Percentiles rank a stretch among this genome's conserved stretches.
Conservation (phyloP, 352 stramenopile species). For the Pythium guiyangense region DNA sequence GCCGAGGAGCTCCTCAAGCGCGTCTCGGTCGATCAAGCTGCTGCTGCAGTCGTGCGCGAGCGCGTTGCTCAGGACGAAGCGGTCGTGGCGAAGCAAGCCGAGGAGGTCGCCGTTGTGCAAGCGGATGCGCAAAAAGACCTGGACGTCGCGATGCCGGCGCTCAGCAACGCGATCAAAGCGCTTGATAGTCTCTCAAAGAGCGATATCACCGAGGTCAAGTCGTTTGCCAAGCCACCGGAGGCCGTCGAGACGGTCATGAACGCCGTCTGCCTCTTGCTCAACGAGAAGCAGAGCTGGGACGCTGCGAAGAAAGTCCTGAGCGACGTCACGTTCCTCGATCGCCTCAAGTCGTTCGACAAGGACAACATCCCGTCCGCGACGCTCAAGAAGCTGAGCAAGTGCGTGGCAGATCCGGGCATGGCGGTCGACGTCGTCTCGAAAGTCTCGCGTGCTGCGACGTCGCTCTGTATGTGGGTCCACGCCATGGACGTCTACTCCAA, state of each 20-base stretch:
- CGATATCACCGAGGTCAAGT: constrained; percentile 94
- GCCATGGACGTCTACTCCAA: constrained; percentile 95
- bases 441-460: constrained; percentile 89
- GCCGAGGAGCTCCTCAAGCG: constrained; percentile 90
- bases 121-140: constrained; percentile 92
- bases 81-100: constrained; percentile 87
- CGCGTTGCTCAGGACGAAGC: constrained; percentile 90
- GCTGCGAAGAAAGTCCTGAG: constrained; percentile 89
- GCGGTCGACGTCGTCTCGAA: constrained; percentile 89
- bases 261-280: constrained; percentile 91
- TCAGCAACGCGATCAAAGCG: constrained; percentile 87
- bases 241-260: constrained; percentile 94
- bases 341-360: constrained; percentile 92
- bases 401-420: constrained; percentile 83
- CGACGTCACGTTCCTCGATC: constrained; percentile 87
- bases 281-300: constrained; percentile 92
- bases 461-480: constrained; percentile 93
- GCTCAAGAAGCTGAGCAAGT: constrained; percentile 89
- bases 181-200: constrained; percentile 90
- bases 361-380: constrained; percentile 89
- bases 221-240: constrained; percentile 90
- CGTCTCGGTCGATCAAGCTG: constrained; percentile 91
- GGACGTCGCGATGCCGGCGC: constrained; percentile 89
- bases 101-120: constrained; percentile 87
- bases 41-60: constrained; percentile 85